A percentile compares a stretch with the other conserved stretches of the same genome.
phyloP scores from a whole-genome alignment of 257 asterid genomes.

The Sherardia arvensis region DNA sequence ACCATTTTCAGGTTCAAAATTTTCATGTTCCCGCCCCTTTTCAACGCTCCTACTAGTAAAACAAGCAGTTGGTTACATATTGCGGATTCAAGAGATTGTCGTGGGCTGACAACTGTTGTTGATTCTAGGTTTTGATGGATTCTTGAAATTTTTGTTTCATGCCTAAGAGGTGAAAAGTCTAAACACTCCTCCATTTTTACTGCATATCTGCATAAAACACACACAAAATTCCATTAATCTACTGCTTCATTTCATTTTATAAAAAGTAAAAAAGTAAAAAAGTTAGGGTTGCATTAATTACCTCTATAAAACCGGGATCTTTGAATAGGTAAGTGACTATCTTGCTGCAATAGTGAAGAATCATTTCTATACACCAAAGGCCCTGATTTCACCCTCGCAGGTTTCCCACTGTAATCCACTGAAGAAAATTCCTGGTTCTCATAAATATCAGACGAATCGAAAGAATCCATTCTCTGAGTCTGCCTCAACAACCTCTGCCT shows the following conservation, averaged over 20 bases:
- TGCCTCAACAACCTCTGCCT: conserved; percentile 18
- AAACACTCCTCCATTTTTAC: neutral
- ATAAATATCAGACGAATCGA: conserved; percentile 35
- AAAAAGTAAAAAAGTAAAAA: neutral
- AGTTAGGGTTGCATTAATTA: conserved; percentile 13
- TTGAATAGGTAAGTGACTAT: conserved; percentile 24
- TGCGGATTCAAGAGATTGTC: neutral
- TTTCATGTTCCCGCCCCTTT: neutral
- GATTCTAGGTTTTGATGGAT: neutral
- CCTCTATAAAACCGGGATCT: conserved; percentile 71
- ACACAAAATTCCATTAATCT: neutral
- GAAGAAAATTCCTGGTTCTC: conserved; percentile 31
- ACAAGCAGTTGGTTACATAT: neutral
- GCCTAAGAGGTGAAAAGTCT: conserved; percentile 2
- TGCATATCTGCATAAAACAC: conserved; percentile 12
- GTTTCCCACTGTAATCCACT: conserved; percentile 30
- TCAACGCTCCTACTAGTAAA: neutral
- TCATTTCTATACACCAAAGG: conserved; percentile 29
- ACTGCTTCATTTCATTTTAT: neutral
- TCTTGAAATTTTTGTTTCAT: neutral
- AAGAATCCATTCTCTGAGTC: conserved; percentile 30
- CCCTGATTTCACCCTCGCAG: conserved; percentile 45
- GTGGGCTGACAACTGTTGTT: neutral
- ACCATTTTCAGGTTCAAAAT: neutral
- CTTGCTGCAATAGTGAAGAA: conserved; percentile 14